Evolutionary conservation across 2,329 filamentous ascomycete genomes (phyloP), one percentile per base, ranked within the genome.

Genomic region (Aspergillus pseudoviridinutans): DNA sequence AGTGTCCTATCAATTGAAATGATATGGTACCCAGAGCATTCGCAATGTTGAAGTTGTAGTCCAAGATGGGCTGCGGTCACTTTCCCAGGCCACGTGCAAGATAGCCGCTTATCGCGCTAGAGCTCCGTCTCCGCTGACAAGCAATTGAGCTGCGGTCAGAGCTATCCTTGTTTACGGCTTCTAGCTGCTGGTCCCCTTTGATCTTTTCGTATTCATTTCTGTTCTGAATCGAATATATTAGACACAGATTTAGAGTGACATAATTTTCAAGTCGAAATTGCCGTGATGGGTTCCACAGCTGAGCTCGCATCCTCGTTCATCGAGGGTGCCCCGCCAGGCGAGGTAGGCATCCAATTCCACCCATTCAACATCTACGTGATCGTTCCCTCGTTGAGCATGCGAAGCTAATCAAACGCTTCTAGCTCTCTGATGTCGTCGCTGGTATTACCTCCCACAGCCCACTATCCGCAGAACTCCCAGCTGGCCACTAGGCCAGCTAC

Each of bases 271-370:
- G 10, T n/a, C 7, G 1, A 28, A 20, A 32, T 54, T 32, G 17
- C 47, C 42, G 56, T 50, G 46, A 80, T 80, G 78, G 61, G 75
- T 35, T 77, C 78, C n/a, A 75, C 74, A 22, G 65, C 85, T 62
- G 81, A 84, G 60, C 86, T 87, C 56, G 81, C 91, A 64, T 89
- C 92, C 65, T 88, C 92, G 53, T 99, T 97, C 75, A 88, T 99
- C 64, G 88, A 96, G 79, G 91, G 91, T 71, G 92, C 94, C 68
- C 94, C 94, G 50, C 94, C 94, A 24, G 94, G 94, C 81, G 94
- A 99, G 89, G 93, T 96, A 85, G 49, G 49, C 58, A 53, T 53
- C 27, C 46, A 29, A 42, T 57, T 25, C 50, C 58, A 52, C 29
- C 55, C 35, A 52, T 59, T 49, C 46, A 29, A 58, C 35, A 53